Conservation (phyloP, 2,329 filamentous ascomycete species). For the Colletotrichum gigasporum region DNA sequence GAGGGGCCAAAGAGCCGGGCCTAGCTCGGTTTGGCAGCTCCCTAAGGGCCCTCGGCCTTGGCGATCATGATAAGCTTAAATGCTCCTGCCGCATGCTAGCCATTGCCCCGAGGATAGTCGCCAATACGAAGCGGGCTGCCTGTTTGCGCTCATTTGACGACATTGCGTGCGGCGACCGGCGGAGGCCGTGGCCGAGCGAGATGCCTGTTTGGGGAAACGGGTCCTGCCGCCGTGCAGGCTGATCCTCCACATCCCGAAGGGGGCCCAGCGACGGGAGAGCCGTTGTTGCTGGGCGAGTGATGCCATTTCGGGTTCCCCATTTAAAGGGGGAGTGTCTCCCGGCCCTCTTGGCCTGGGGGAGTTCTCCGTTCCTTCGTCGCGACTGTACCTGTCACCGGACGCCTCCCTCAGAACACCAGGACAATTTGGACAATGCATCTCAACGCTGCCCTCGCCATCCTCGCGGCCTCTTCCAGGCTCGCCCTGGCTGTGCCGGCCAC, state of each 20-base stretch:
- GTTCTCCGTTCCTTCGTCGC: neutral
- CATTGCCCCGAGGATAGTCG: conserved; percentile 22
- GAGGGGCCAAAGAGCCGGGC: conserved; percentile 11
- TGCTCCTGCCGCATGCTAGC: conserved; percentile 31
- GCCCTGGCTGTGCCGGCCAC: conserved; percentile 27
- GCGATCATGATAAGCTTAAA: conserved; percentile 32
- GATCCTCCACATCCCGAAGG: conserved; percentile 13
- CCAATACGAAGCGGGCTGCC: conserved; percentile 19
- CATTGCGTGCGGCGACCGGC: conserved; percentile 10
- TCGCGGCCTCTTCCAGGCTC: conserved; percentile 31
- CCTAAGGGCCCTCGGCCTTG: conserved; percentile 14
- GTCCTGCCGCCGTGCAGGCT: conserved; percentile 18
- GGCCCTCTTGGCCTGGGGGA: neutral
- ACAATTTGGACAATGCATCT: conserved; percentile 24
- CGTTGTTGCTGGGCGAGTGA: neutral
- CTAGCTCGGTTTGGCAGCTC: conserved; percentile 31
- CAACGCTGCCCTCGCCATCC: conserved; percentile 28
- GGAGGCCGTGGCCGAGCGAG: conserved; percentile 1
- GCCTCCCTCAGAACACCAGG: neutral
- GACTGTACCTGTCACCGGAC: neutral
- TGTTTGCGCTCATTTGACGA: conserved; percentile 3
- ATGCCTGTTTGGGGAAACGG: conserved; percentile 29
- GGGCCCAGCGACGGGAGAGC: neutral
- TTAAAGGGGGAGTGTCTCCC: neutral
- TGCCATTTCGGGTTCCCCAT: neutral